Evolutionary conservation across 805 yeast genomes (phyloP).

Genomic region (Zygotorulaspora danielsina): DNA sequence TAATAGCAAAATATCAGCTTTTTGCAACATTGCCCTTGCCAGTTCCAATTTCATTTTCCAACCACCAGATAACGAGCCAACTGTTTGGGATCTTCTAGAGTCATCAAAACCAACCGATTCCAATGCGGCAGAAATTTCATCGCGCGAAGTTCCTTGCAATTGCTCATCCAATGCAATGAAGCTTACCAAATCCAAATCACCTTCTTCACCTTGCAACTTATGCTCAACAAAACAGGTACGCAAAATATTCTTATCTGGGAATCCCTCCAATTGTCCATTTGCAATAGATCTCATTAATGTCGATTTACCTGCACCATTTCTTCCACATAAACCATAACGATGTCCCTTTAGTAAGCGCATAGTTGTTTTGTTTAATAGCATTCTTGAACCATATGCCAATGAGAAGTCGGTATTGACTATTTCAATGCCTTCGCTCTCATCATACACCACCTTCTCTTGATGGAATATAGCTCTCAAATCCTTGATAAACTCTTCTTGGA

Average conservation of each 20-base stretch:
- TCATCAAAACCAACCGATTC: slow-evolving; percentile 87
- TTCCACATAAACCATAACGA: slow-evolving; percentile 95
- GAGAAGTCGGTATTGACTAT: slow-evolving; percentile 94
- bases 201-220: slow-evolving; percentile 91
- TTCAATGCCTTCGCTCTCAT: slow-evolving; percentile 75
- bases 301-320: slow-evolving; percentile 98
- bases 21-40: slow-evolving; percentile 98
- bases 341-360: slow-evolving; percentile 88
- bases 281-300: slow-evolving; percentile 96
- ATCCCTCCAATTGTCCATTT: slow-evolving; percentile 94
- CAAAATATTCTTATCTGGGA: slow-evolving; percentile 82
- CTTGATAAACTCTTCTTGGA: slow-evolving; percentile 41
- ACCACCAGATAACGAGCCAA: slow-evolving; percentile 95
- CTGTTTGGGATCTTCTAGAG: slow-evolving; percentile 82
- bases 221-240: slow-evolving; percentile 97
- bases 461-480: slow-evolving; percentile 52
- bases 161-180: slow-evolving; percentile 91
- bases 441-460: slow-evolving; percentile 44
- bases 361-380: slow-evolving; percentile 90
- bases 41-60: slow-evolving; percentile 99
- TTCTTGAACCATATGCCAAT: slow-evolving; percentile 94
- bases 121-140: slow-evolving; percentile 72
- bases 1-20: slow-evolving; percentile 87
- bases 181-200: slow-evolving; percentile 78
- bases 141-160: slow-evolving; percentile 55